Base-by-base conservation (phyloP, 179 eudicot genomes). In the Spergularia azorica region DNA sequence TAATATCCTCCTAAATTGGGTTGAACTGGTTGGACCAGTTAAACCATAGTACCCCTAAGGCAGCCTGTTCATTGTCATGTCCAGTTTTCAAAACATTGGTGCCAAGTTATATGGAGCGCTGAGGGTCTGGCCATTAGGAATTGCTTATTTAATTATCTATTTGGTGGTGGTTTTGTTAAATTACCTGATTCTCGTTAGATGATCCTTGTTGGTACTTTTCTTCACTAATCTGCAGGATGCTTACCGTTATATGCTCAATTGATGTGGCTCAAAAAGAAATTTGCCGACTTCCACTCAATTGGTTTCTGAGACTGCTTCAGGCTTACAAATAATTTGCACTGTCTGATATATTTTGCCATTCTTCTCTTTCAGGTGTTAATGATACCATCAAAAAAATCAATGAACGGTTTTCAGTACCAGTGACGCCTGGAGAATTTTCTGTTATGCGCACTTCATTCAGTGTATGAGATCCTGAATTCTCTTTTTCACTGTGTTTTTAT, bases 361-460 rank as follows among this genome's bases (percentile, higher is more conserved):
- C 59, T 70, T 3, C 36, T 26, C 16, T 85, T 79, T 80, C 85
- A 95, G 99, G 39, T 85, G 97, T 95, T 76, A 85, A 72, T 57
- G 86, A 90, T 84, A 90, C 76, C 75, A 48, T 81, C 79, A 50
- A 66, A 62, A 86, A 91, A 85, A 85, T 86, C 58, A 95, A 82
- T 79, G 94, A 95, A 67, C 88, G 92, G 59, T 76, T 91, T 63
- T 74, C 88, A 39, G 88, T 95, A 70, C 95, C 93, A 63, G 87
- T 93, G 68, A 81, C 95, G 68, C 69, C 86, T 81, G 99, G 91
- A 59, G 99, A 95, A 83, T 95, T 93, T 89, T 85, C 97, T 76
- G 97, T 93, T 70, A 82, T 93, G 88, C 91, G 97, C 48, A 80
- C 95, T 20, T 90, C 97, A 75, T 90, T 91, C 84, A 87, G 85